Base-by-base conservation (phyloP, 306 rosid genomes). In the Dalbergia oliveri region DNA sequence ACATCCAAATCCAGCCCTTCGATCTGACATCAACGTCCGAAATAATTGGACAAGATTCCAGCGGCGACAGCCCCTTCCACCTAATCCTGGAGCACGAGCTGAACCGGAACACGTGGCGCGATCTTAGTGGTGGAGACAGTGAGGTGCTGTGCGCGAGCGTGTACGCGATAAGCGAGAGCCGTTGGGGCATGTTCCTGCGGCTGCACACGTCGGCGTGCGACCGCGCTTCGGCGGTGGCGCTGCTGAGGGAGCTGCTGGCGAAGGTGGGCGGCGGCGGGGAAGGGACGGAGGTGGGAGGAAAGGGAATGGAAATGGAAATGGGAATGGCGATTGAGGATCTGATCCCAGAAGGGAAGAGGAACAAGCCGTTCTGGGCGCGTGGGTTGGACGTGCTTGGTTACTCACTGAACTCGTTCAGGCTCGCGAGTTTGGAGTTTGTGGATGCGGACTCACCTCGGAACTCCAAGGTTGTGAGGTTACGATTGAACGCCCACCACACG, bases 351-450 rank as follows among this genome's bases (percentile, higher is more conserved):
- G 94, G 88, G 5, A 91, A 89, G 74, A 84, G 69, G 44, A 81
- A 81, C 26, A 95, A 93, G 75, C 85, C 96, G 26, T 89, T 95
- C 51, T 95, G 98, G 99, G 88, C 94, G 85, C 98, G 99, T 89
- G 99, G 99, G 0, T 43, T 90, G 37, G 99, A 95, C 92, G 19
- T 95, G 91, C 89, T 95, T 57, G 98, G 97, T 1, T 95, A 95
- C 86, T 91, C 99, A 1, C 79, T 93, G 79, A 95, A 95, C 54
- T 85, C 98, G 51, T 56, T 95, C 0, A 79, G 98, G 81, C 68
- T 91, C 23, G 37, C 90, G 15, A 86, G 87, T 82, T 69, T 91
- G 87, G 86, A 78, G 21, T 93, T 95, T 63, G 81, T 74, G 7
- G 91, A 90, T 50, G 81, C 83, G 9, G 57, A 8, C 50, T 73